phyloP scores from a whole-genome alignment of 106 monocot species.

The Phalaenopsis equestris region DNA sequence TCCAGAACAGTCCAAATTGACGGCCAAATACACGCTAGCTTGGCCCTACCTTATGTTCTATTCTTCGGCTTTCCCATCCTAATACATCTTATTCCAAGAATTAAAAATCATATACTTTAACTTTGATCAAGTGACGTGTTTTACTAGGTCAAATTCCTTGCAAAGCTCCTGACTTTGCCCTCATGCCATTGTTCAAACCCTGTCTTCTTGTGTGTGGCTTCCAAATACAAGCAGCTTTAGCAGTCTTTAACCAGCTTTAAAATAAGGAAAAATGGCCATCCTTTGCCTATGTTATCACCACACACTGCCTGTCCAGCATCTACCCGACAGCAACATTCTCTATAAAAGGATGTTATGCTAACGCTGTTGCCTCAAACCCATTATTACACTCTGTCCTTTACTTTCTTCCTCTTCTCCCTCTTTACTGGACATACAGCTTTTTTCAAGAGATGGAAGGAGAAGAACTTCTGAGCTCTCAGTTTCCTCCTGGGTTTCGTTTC shows the following conservation, averaged over 20 bases:
- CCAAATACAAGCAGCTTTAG: background rate
- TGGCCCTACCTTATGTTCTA: background rate
- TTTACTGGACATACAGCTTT: too few relatives aligned
- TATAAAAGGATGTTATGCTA: background rate
- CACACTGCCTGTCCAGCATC: background rate
- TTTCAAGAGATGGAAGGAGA: constrained; percentile 2
- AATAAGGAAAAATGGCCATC: background rate
- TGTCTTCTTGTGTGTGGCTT: background rate
- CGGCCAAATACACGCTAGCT: background rate
- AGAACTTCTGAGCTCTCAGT: constrained; percentile 6
- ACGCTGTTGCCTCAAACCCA: background rate
- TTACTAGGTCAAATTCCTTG: background rate
- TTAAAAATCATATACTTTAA: background rate
- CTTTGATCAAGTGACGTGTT: constrained; percentile 1
- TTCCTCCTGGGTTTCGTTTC: constrained; percentile 22
- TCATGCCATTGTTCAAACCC: background rate
- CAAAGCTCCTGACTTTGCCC: background rate
- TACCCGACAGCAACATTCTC: background rate
- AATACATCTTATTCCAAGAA: background rate
- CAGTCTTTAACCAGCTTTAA: background rate
- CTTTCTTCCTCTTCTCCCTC: background rate
- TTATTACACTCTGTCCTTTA: background rate
- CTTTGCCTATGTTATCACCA: background rate
- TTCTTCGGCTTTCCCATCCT: background rate
- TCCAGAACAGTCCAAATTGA: background rate